Evolutionary conservation across 345 rosid genomes (phyloP).

Genomic region (Camelina neglecta): DNA sequence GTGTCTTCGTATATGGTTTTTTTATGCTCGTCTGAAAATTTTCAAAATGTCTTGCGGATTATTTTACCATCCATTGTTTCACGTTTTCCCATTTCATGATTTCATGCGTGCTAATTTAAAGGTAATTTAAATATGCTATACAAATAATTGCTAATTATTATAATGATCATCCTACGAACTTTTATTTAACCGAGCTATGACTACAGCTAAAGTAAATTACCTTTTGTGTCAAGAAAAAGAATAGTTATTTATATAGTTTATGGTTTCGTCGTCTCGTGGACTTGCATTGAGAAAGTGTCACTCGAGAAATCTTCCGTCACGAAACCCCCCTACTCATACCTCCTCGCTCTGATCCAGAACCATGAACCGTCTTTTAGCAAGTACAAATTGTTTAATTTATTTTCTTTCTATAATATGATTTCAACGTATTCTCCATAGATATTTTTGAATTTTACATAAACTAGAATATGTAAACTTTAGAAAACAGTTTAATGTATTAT

Average conservation of each 20-base stretch:
- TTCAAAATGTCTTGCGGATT: not conserved
- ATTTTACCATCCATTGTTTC: conserved; percentile 26
- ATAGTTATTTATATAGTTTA: not conserved
- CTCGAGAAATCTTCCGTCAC: not conserved
- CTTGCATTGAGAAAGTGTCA: conserved; percentile 3
- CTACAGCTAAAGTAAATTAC: conserved; percentile 26
- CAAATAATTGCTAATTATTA: conserved; percentile 30
- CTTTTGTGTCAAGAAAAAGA: not conserved
- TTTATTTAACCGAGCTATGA: conserved; percentile 31
- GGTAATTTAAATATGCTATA: conserved; percentile 11
- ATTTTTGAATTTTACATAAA: not conserved
- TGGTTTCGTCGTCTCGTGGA: conserved; percentile 2
- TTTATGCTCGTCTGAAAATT: not conserved
- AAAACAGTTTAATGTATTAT: too few relatives aligned
- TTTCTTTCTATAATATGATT: too few relatives aligned
- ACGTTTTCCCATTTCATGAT: conserved; percentile 35
- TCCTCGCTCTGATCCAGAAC: not conserved
- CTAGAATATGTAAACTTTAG: not conserved
- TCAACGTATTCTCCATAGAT: not conserved
- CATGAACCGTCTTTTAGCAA: not conserved
- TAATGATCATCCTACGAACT: conserved; percentile 27
- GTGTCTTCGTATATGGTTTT: conserved; percentile 13
- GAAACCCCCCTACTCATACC: not conserved
- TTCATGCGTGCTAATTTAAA: conserved; percentile 43
- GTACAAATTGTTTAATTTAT: not conserved